phyloP scores from a whole-genome alignment of 2,329 filamentous ascomycete species.

The Beauveria sp. region DNA sequence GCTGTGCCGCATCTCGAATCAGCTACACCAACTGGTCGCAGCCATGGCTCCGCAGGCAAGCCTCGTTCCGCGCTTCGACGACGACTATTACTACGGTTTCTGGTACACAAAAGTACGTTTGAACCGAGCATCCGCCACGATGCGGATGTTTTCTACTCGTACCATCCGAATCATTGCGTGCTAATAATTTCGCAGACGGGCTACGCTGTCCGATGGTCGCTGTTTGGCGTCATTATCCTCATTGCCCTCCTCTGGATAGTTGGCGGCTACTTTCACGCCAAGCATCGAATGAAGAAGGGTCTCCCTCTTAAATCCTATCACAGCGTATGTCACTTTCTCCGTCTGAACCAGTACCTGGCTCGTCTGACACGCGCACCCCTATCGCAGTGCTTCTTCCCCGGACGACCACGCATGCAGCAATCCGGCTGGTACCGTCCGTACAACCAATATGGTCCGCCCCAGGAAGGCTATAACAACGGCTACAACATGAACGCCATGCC shows the following conservation, averaged over 20 bases:
- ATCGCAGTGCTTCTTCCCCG: slow-evolving; percentile 44
- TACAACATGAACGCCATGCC: slow-evolving; percentile 47
- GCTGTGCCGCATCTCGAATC: too few relatives aligned
- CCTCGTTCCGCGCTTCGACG: background rate
- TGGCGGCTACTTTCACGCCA: slow-evolving; percentile 64
- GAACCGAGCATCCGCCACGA: too few relatives aligned
- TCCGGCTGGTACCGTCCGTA: slow-evolving; percentile 39
- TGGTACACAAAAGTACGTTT: slow-evolving; percentile 9
- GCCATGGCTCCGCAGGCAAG: slow-evolving; percentile 2
- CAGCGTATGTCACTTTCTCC: slow-evolving; percentile 39
- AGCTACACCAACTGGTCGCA: too few relatives aligned
- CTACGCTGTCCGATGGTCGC: slow-evolving; percentile 61
- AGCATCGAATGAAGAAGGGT: slow-evolving; percentile 56
- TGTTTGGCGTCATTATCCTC: slow-evolving; percentile 56
- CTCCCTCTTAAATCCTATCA: slow-evolving; percentile 62
- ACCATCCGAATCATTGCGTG: background rate
- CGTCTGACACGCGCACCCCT: background rate
- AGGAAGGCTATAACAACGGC: slow-evolving; percentile 31
- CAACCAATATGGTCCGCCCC: slow-evolving; percentile 1
- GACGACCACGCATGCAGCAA: slow-evolving; percentile 36
- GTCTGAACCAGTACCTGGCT: background rate
- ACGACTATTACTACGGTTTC: background rate
- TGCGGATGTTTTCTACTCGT: too few relatives aligned
- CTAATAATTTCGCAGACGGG: slow-evolving; percentile 39
- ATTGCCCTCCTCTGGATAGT: slow-evolving; percentile 55